Evolutionary conservation across 805 yeast species (phyloP).

Genomic region (Schizosaccharomyces octosporus): DNA sequence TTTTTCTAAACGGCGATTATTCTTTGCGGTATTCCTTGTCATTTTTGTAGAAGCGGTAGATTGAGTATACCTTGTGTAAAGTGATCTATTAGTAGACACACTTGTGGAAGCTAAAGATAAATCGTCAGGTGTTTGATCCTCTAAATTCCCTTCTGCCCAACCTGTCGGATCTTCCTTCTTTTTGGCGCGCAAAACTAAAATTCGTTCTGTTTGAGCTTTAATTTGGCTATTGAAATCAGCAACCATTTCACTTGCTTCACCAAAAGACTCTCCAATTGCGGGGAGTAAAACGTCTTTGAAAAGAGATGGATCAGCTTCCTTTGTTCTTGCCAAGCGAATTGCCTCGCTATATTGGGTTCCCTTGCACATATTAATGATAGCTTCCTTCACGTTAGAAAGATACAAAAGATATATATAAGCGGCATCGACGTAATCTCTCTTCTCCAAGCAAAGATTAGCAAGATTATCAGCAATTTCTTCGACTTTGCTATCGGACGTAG

Average conservation of each 20-base stretch:
- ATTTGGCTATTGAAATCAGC: constrained; percentile 86
- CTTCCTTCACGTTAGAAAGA: constrained; percentile 33
- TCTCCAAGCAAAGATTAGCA: constrained; percentile 31
- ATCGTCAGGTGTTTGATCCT: constrained; percentile 48
- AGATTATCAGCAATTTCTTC: constrained; percentile 29
- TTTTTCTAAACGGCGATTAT: constrained; percentile 81
- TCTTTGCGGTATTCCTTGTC: constrained; percentile 74
- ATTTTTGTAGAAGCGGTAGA: constrained; percentile 96
- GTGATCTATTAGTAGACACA: constrained; percentile 37
- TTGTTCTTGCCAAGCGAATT: constrained; percentile 31
- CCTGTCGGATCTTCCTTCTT: constrained; percentile 66
- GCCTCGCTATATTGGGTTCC: constrained; percentile 58
- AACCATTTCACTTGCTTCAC: constrained; percentile 57
- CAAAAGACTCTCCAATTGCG: constrained; percentile 68
- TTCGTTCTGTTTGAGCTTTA: constrained; percentile 54
- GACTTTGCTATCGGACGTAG: constrained; percentile 18
- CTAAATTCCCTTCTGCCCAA: constrained; percentile 39
- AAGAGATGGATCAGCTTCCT: constrained; percentile 18
- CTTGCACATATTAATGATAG: constrained; percentile 47
- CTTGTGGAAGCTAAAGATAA: constrained; percentile 88
- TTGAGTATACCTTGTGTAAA: constrained; percentile 76
- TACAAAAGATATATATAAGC: constrained; percentile 49
- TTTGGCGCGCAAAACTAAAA: constrained; percentile 64
- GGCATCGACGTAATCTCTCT: constrained; percentile 50
- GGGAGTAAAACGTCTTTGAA: constrained; percentile 36